These are phyloP conservation scores for Orobanche coerulescens DNA, from an alignment of 257 asterid genomes.

Conservation along the genomic window DNA sequence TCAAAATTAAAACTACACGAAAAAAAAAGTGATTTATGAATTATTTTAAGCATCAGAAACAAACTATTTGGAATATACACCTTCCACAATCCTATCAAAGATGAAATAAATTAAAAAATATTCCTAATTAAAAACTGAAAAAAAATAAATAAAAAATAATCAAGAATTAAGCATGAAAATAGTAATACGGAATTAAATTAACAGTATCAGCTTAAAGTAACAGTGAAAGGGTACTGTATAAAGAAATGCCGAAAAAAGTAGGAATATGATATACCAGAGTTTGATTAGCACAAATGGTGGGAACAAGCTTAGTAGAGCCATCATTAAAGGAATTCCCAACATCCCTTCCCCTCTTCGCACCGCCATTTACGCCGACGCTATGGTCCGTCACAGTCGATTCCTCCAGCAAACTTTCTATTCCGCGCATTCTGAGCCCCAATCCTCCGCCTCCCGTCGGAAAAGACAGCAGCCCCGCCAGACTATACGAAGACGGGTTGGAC, in stretches of 20 bases:
- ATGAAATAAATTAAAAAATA: too few species aligned
- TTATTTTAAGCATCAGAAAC: too few species aligned
- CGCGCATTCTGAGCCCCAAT: constrained; percentile 45
- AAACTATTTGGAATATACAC: too few species aligned
- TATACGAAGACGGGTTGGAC: constrained; percentile 56
- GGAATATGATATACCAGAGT: constrained; percentile 38
- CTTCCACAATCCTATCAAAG: too few species aligned
- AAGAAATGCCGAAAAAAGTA: neutral
- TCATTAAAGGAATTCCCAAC: constrained; percentile 35
- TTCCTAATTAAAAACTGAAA: too few species aligned
- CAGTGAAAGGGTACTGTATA: neutral
- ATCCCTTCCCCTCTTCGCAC: constrained; percentile 45
- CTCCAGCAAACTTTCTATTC: constrained; percentile 39
- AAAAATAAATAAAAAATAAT: neutral
- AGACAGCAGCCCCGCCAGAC: constrained; percentile 70
- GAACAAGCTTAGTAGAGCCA: constrained; percentile 37
- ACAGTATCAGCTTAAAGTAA: neutral
- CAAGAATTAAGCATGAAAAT: neutral
- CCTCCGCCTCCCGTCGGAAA: constrained; percentile 39
- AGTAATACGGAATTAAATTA: neutral
- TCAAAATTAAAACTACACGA: neutral
- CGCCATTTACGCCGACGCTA: constrained; percentile 38
- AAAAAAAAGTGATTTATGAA: too few species aligned
- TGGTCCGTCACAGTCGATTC: constrained; percentile 76
- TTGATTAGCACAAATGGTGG: constrained; percentile 37